Base-by-base conservation (phyloP, 2,329 filamentous ascomycete species). In the Ampelomyces quisqualis region DNA sequence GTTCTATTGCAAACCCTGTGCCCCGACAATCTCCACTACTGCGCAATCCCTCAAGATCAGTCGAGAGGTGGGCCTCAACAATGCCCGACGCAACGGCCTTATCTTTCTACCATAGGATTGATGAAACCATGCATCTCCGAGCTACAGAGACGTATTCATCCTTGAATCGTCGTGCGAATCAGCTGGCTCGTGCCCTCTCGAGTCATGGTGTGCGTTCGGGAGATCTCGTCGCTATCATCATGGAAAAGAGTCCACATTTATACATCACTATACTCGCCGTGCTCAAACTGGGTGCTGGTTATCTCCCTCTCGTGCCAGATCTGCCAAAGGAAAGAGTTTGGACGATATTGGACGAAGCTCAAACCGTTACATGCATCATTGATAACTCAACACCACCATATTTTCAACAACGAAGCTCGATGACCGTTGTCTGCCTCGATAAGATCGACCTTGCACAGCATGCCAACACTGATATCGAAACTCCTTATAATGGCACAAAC, bases 221-320 rank as follows among this genome's bases (percentile, higher is more conserved):
- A 6, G 73, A 80, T 11, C 69, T 88, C 7, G 73, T 94, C n/a
- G 83, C 82, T 22, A 78, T 95, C 30, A 74, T 85, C 31, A 84
- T 94, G 78, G 80, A 90, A 15, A 94, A 93, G 60, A 90, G 84
- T 0, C 64, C 81, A 1, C 66, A 81, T 18, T 70, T 94, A 0
- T 95, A 95, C 58, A 74, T 83, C 19, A 77, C 82, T 0, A 87
- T 95, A 18, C 72, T 95, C 20, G 89, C 81, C 1, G 77, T 84
- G 15, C 66, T 88, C 21, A 94, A 94, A 57, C 72, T 81, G 4
- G 88, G 88, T 7, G 84, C 82, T 55, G 88, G 83, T 6, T 93
- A 94, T 58, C 69, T 95, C n/a, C 88, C 89, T 0, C 73, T 95
- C 3, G 75, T 88, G 1, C 85, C 87, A 1, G 81, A 78, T n/a